These are phyloP conservation scores for Raphanus raphanistrum DNA, from an alignment of 345 rosid genomes.

Conservation along the genomic window DNA sequence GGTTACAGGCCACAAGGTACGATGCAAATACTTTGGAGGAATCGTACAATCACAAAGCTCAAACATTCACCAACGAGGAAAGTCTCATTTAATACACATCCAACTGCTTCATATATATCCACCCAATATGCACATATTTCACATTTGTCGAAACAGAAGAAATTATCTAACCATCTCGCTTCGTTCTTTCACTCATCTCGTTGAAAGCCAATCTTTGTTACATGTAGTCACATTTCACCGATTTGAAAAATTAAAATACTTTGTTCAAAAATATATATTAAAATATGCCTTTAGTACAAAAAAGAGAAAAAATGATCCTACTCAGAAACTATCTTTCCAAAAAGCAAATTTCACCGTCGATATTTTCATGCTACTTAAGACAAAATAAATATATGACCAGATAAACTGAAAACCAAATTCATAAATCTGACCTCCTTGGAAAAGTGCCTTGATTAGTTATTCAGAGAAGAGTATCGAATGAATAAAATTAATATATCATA, in stretches of 20 bases:
- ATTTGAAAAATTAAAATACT: background rate
- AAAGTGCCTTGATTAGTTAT: constrained; percentile 35
- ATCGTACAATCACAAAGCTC: constrained; percentile 28
- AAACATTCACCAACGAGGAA: constrained; percentile 37
- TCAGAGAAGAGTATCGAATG: constrained; percentile 25
- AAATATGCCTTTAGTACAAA: background rate
- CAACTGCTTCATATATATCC: constrained; percentile 34
- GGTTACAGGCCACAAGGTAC: constrained; percentile 8
- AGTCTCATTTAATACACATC: constrained; percentile 41
- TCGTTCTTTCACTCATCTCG: background rate
- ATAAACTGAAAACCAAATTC: background rate
- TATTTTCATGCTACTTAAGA: constrained; percentile 15
- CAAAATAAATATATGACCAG: background rate
- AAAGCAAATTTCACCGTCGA: background rate
- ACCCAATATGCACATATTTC: constrained; percentile 23
- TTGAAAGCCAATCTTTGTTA: constrained; percentile 15
- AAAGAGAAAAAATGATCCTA: background rate
- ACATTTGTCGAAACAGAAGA: background rate
- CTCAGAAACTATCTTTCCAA: background rate
- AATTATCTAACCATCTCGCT: background rate
- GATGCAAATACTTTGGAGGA: constrained; percentile 28
- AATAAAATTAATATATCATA: constrained; percentile 5
- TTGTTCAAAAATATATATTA: background rate
- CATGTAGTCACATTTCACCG: constrained; percentile 1
- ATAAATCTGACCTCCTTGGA: constrained; percentile 24